Conservation (phyloP, 148 eudicot genomes). For the Rhododendron williamsianum region DNA sequence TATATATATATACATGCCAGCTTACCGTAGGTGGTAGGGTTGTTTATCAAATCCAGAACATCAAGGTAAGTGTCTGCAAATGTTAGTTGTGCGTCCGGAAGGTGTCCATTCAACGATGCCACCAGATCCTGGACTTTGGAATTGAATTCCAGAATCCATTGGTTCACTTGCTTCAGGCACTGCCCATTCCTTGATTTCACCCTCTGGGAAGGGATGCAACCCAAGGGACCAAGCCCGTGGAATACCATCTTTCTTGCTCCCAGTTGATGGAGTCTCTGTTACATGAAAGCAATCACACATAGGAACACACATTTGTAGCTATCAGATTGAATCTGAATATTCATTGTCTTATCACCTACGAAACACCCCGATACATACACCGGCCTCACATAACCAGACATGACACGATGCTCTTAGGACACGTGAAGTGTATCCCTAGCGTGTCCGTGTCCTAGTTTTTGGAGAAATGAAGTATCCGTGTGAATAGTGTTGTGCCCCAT, state of each 20-base stretch:
- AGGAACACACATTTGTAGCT: neutral
- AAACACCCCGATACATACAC: neutral
- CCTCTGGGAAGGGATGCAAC: slow-evolving; percentile 94
- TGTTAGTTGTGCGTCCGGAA: slow-evolving; percentile 42
- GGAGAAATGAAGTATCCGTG: neutral
- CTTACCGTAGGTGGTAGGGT: slow-evolving; percentile 58
- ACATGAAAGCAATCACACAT: neutral
- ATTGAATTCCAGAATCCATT: slow-evolving; percentile 58
- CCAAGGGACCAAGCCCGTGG: slow-evolving; percentile 88
- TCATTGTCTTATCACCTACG: neutral
- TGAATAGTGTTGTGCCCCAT: neutral
- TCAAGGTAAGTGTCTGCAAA: slow-evolving; percentile 68
- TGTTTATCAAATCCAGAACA: slow-evolving; percentile 49
- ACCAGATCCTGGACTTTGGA: slow-evolving; percentile 41
- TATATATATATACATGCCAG: neutral
- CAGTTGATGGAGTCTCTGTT: slow-evolving; percentile 54
- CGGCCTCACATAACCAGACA: neutral
- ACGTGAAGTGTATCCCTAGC: neutral
- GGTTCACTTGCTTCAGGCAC: slow-evolving; percentile 69
- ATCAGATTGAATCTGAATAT: neutral
- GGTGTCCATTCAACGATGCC: slow-evolving; percentile 38
- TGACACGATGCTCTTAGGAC: neutral
- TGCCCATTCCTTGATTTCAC: slow-evolving; percentile 53
- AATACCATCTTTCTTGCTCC: slow-evolving; percentile 77
- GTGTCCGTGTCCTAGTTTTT: neutral